Evolutionary conservation across 2,329 filamentous ascomycete genomes (phyloP).

Genomic region (Fusarium equiseti): DNA sequence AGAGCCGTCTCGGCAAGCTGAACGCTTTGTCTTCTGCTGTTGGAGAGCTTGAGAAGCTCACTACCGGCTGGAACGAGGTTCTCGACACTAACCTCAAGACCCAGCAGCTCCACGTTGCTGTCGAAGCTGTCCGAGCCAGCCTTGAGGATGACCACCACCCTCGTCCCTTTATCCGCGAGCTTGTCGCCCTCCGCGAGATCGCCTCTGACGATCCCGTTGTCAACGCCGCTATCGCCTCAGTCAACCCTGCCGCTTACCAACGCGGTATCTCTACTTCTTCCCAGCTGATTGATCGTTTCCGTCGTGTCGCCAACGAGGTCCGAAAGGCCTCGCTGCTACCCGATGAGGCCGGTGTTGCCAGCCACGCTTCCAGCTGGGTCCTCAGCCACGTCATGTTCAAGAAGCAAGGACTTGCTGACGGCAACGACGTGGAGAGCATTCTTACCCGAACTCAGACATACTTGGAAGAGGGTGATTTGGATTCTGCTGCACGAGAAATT

Average conservation of each 20-base stretch:
- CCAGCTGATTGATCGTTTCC: constrained; percentile 94
- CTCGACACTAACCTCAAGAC: constrained; percentile 92
- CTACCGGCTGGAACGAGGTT: constrained; percentile 88
- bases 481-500: constrained; percentile 93
- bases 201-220: constrained; percentile 87
- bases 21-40: constrained; percentile 83
- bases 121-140: constrained; percentile 89
- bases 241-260: constrained; percentile 94
- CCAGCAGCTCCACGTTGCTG: constrained; percentile 94
- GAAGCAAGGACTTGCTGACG: constrained; percentile 86
- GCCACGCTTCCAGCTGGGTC: constrained; percentile 89
- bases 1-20: constrained; percentile 87
- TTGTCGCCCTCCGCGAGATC: constrained; percentile 94
- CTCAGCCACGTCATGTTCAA: constrained; percentile 96
- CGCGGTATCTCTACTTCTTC: constrained; percentile 85
- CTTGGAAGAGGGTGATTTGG: constrained; percentile 92
- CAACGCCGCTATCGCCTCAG: constrained; percentile 93
- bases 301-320: constrained; percentile 90
- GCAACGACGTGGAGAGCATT: constrained; percentile 93
- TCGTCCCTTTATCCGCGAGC: constrained; percentile 88
- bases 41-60: constrained; percentile 86
- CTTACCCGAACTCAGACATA: constrained; percentile 89
- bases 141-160: constrained; percentile 79
- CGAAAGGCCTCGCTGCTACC: constrained; percentile 93
- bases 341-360: constrained; percentile 93